Evolutionary conservation across 2,329 filamentous ascomycete genomes (phyloP).

Genomic region (Capronia epimyces): DNA sequence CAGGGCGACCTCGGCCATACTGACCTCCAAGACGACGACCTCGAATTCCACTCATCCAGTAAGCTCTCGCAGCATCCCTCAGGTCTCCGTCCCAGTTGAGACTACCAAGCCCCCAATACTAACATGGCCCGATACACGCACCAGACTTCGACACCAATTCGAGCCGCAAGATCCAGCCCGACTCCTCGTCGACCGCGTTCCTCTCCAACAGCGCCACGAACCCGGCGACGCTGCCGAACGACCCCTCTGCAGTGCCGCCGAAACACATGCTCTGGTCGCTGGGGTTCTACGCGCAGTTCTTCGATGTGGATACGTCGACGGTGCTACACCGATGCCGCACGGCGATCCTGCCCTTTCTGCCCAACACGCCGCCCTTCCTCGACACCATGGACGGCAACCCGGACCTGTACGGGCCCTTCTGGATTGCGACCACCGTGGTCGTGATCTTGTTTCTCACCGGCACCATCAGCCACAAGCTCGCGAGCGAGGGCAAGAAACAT

Average conservation of each 20-base stretch:
- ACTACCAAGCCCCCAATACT: not conserved
- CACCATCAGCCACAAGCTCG: constrained; percentile 87
- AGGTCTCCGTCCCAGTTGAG: not conserved
- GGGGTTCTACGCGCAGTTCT: constrained; percentile 94
- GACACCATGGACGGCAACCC: constrained; percentile 96
- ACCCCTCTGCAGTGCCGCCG: constrained; percentile 44
- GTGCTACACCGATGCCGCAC: constrained; percentile 82
- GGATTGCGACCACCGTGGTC: constrained; percentile 97
- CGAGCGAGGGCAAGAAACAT: constrained; percentile 37
- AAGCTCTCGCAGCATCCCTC: constrained; percentile 26
- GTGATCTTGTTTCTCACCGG: constrained; percentile 92
- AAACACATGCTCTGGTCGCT: constrained; percentile 92
- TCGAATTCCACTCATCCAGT: constrained; percentile 95
- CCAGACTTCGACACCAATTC: constrained; percentile 62
- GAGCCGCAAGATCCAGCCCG: constrained; percentile 46
- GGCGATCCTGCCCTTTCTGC: constrained; percentile 80
- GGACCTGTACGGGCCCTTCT: constrained; percentile 93
- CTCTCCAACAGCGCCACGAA: constrained; percentile 47
- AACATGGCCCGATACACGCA: not conserved
- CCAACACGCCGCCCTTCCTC: constrained; percentile 79
- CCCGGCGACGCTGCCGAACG: constrained; percentile 46
- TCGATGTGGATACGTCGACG: constrained; percentile 92
- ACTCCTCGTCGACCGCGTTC: constrained; percentile 44
- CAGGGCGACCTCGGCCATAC: constrained; percentile 97
- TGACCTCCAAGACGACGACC: constrained; percentile 86